A percentile compares a stretch with the other conserved stretches of the same genome.
Evolutionary conservation across 2,329 filamentous ascomycete species (phyloP).

Genomic region (Westerdykella aurantiaca): DNA sequence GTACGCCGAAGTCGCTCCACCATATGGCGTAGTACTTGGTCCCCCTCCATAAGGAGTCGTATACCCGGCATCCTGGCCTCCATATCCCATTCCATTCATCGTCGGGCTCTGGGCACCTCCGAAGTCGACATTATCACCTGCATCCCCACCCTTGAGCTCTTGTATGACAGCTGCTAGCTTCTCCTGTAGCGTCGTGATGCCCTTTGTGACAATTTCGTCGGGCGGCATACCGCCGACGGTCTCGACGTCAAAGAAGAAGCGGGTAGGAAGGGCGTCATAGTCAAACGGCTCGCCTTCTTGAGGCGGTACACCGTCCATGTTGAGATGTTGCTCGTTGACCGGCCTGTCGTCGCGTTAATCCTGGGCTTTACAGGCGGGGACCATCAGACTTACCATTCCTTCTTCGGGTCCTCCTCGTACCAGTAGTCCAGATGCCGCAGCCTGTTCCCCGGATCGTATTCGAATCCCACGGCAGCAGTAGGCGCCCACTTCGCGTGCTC

Average conservation of each 20-base stretch:
- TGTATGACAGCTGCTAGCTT: conserved; percentile 80
- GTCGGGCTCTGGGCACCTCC: conserved; percentile 63
- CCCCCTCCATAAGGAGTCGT: conserved; percentile 60
- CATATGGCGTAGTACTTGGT: conserved; percentile 49
- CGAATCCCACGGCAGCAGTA: conserved; percentile 85
- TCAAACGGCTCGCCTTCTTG: conserved; percentile 84
- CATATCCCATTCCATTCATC: conserved; percentile 44
- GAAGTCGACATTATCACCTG: conserved; percentile 48
- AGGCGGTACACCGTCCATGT: conserved; percentile 65
- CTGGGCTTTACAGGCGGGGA: background rate
- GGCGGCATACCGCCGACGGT: conserved; percentile 82
- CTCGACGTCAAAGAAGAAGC: conserved; percentile 94
- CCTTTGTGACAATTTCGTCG: conserved; percentile 80
- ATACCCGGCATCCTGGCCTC: conserved; percentile 58
- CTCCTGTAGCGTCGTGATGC: conserved; percentile 80
- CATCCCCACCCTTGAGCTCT: conserved; percentile 54
- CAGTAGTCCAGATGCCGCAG: conserved; percentile 86
- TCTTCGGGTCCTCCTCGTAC: conserved; percentile 78
- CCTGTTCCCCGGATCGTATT: conserved; percentile 98
- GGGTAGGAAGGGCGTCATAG: conserved; percentile 75
- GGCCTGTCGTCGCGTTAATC: conserved; percentile 53
- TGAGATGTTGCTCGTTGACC: conserved; percentile 72
- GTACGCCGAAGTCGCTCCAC: conserved; percentile 55
- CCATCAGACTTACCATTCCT: conserved; percentile 69
- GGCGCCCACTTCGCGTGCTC: conserved; percentile 98